Percentiles rank a stretch among this genome's conserved stretches.
Evolutionary conservation across 2,329 filamentous ascomycete genomes (phyloP).

Genomic region (Xylaria sp.): DNA sequence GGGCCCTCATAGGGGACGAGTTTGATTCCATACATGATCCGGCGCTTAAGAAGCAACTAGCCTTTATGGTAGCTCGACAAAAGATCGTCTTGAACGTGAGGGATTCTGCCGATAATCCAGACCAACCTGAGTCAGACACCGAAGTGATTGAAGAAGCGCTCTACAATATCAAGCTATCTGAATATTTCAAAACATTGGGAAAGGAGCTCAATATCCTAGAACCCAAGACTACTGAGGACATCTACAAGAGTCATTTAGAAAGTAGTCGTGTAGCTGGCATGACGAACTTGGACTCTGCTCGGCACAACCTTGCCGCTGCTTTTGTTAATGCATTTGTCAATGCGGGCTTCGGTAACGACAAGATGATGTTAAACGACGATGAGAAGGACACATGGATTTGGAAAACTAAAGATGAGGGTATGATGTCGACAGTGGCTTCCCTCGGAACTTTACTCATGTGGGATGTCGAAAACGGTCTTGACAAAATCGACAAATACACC

Average conservation of each 20-base stretch:
- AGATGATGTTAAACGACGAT: conserved; percentile 93
- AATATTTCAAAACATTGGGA: conserved; percentile 90
- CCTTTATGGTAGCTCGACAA: conserved; percentile 90
- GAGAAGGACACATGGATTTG: conserved; percentile 95
- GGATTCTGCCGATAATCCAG: conserved; percentile 45
- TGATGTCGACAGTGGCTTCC: conserved; percentile 95
- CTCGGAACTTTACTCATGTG: conserved; percentile 89
- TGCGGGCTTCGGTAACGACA: conserved; percentile 92
- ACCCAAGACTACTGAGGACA: conserved; percentile 95
- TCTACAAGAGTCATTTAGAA: conserved; percentile 98
- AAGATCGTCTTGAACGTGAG: conserved; percentile 77
- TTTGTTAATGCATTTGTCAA: conserved; percentile 99
- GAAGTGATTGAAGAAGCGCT: conserved; percentile 80
- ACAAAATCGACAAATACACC: conserved; percentile 94
- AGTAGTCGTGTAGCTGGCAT: conserved; percentile 90
- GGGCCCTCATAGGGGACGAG: conserved; percentile 79
- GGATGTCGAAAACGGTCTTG: conserved; percentile 90
- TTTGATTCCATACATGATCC: conserved; percentile 82
- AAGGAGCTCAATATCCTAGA: conserved; percentile 98
- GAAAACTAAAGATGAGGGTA: conserved; percentile 98
- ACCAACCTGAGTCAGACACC: conserved; percentile 71
- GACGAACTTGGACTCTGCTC: conserved; percentile 92
- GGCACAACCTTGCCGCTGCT: conserved; percentile 92
- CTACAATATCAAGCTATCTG: conserved; percentile 84
- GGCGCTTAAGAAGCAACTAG: conserved; percentile 88